Evolutionary conservation across 116 monocot genomes (phyloP), one percentile per base, ranked within the genome.

Genomic region (Cymodocea nodosa): DNA sequence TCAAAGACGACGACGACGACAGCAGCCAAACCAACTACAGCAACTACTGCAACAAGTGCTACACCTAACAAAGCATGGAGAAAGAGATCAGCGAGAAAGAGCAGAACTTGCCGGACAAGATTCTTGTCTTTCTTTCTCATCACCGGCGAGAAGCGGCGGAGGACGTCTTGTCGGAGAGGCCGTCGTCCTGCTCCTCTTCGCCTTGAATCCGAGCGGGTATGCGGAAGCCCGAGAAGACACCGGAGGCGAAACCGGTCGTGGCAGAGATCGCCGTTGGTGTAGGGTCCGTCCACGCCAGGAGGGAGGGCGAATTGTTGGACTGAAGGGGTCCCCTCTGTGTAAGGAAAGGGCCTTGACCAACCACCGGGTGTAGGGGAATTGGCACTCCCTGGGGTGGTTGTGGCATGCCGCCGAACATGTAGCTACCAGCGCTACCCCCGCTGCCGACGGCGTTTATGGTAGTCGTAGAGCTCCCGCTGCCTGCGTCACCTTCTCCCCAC

Each of bases 241-340:
- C 70, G 23, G 70, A 57, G 51, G 66, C 22, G 35, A 67, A 73
- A 17, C 66, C 66, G 51, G 36, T 50, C 3, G 67, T 30, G 35
- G 37, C 14, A 2, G 75, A 25, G 58, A 50, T 52, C n/a, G 24
- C 53, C 8, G 35, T 24, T 15, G 59, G 14, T 4, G 71, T 35
- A 49, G 73, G 73, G 48, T 71, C 76, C 59, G 57, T 48, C 76
- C 70, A 70, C 23, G 51, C 70, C 7, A 59, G 76, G 76, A 70
- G 15, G 50, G 64, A 59, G n/a, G 62, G 66, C 12, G 65, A 63
- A 30, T 15, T 70, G 88, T 86, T 98, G 98, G 98, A 98, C 98
- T 98, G 98, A 98, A 97, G 97, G 97, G 97, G 81, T 82, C 83
- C 97, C 97, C 97, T 91, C 86, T 91, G 97, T 56, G 85, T 53